phyloP scores from a whole-genome alignment of 306 rosid species.

The Luffa acutangula region DNA sequence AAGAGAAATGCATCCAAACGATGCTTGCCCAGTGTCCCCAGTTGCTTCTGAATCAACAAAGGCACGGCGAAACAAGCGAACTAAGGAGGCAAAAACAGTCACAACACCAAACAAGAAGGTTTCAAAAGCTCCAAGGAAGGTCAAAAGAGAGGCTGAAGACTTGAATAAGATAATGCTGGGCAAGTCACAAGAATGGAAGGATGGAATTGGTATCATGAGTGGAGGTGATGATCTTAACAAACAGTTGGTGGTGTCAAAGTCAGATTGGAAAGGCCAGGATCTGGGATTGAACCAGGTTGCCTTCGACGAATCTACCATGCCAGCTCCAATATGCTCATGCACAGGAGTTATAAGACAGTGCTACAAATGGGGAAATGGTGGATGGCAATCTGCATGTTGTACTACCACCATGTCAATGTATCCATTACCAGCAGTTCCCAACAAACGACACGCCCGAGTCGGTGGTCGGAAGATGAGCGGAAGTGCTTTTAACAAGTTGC shows the following conservation, averaged over 20 bases:
- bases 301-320: conserved; percentile 92
- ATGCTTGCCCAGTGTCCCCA: conserved; percentile 41
- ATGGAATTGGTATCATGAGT: conserved; percentile 42
- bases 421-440: conserved; percentile 96
- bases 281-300: conserved; percentile 85
- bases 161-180: conserved; percentile 58
- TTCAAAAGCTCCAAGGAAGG: conserved; percentile 49
- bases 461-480: conserved; percentile 99
- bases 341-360: conserved; percentile 77
- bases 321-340: conserved; percentile 88
- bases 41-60: conserved; percentile 45
- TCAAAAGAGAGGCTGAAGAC: conserved; percentile 74
- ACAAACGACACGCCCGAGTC: conserved; percentile 86
- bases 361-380: conserved; percentile 99
- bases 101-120: conserved; percentile 65
- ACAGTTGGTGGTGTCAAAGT: conserved; percentile 53
- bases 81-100: conserved; percentile 50
- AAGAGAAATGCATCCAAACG: conserved; percentile 53
- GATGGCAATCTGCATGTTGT: conserved; percentile 98
- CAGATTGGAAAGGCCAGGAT: conserved; percentile 93
- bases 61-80: conserved; percentile 55
- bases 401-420: conserved; percentile 83
- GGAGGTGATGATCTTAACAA: conserved; percentile 69
- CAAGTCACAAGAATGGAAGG: conserved; percentile 70
- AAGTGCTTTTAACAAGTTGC: conserved; percentile 86